Evolutionary conservation across 805 yeast species (phyloP), one percentile per base, ranked within the genome.

Genomic region (Starmerella sp.): DNA sequence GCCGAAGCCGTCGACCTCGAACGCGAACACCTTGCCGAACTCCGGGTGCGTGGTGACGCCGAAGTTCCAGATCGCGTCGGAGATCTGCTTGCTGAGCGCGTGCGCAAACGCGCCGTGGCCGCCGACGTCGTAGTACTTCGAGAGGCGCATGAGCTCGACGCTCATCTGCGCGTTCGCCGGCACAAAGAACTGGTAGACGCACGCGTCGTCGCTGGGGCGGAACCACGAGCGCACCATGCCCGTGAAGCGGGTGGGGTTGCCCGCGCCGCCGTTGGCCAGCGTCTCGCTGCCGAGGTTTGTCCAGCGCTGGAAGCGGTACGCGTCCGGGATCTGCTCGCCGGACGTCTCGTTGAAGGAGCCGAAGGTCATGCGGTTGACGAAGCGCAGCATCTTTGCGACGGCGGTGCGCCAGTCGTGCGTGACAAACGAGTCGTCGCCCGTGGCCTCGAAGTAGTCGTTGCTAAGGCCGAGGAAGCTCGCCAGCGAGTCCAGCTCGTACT

Each of bases 1-100:
- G 2, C 95, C 95, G 65, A 77, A 88, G 0, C 96, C 96, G 67
- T 89, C 96, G 17, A 88, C 82, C 67, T 88, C 96, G 63, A 82
- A 88, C 0, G 96, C 96, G 62, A 79, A 86, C 5, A 88, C 95
- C 57, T 76, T 73, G 1, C 96, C 96, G 67, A 73, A 84, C 10
- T 61, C 68, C 2, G 84, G 81, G 66, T 88, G 93, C 3, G 79
- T 70, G n/a, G 81, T 74, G 1, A 83, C 76, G 0, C 86, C 95
- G 67, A 78, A 74, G 38, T 77, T 71, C 63, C 77, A 75, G 46
- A 88, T 80, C 0, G 87, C 93, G 2, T 64, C 52, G 7, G 71
- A 67, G 41, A 87, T 78, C 1, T 64, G 62, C 2, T 66, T 62
- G 5, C 82, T 75, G 9, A 65, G 60, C n/a, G 69, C 54, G 15